Evolutionary conservation across 345 rosid species (phyloP).

Genomic region (Eucalyptus caleyi): DNA sequence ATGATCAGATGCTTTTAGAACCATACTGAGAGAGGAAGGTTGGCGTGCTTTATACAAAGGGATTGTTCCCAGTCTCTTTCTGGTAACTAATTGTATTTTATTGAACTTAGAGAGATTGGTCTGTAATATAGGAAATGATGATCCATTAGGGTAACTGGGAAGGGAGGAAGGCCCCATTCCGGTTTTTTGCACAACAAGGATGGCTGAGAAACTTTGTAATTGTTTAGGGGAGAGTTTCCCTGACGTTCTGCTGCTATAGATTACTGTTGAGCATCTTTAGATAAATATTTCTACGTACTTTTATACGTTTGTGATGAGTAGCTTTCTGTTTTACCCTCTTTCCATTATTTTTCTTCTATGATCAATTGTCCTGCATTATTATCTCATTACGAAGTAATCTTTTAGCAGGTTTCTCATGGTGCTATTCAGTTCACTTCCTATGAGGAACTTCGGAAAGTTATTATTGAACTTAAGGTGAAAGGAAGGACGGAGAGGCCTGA

Average conservation of each 20-base stretch:
- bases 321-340: neutral
- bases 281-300: neutral
- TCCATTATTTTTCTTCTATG: neutral
- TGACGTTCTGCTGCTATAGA: neutral
- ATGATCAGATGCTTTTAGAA: constrained; percentile 67
- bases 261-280: neutral
- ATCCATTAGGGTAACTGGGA: neutral
- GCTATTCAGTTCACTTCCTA: constrained; percentile 87
- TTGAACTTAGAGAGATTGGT: neutral
- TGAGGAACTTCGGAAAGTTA: constrained; percentile 74
- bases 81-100: constrained; percentile 34
- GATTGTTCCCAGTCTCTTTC: constrained; percentile 64
- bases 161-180: neutral
- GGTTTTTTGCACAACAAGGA: neutral
- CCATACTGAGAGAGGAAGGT: constrained; percentile 91
- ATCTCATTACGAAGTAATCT: neutral
- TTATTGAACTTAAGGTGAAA: constrained; percentile 32
- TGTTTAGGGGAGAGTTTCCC: neutral
- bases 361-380: neutral
- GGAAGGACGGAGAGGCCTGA: constrained; percentile 14
- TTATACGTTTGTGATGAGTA: neutral
- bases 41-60: constrained; percentile 82
- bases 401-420: constrained; percentile 95
- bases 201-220: neutral
- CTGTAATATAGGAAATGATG: neutral